Base-by-base conservation (phyloP, 371 early-diverging fungal genomes). In the Apophysomyces sp. region DNA sequence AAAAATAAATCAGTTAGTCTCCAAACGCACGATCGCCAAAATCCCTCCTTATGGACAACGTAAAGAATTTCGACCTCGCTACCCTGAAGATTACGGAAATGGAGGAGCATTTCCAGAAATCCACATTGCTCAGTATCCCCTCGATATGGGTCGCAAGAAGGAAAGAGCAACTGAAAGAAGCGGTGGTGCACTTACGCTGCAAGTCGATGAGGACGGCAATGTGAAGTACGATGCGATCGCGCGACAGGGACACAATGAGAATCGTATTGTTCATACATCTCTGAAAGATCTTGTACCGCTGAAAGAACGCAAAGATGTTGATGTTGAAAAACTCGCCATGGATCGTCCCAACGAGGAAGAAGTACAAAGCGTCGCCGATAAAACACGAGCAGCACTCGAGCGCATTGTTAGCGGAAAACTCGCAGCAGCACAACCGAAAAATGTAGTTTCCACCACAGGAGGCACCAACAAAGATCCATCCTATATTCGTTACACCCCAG, bases 21-120 rank as follows among this genome's bases (percentile, higher is more conserved):
- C 75, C 27, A 77, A 74, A 55, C 69, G 74, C 1, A 73, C 66
- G 15, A 65, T 65, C 24, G 71, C 69, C 32, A 57, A 67, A 74
- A 85, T 77, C 72, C 95, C 97, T n/a, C 88, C 91, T 16, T 73
- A 95, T 65, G 94, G 96, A 13, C 72, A 88, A 54, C 90, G 97
- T 60, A 37, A 74, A 58, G 91, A 86, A 26, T 97, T 87, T 73
- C 81, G 85, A 58, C 97, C 97, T 58, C 84, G 88, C 59, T 83
- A 83, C n/a, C 75, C 78, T 11, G 86, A 92, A 66, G 97, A 98
- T 74, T 98, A 90, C 77, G 96, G 95, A 55, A 95, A 96, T 73
- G 98, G 98, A 31, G 98, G 98, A 30, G 96, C 98, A 0, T 98
- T 88, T 67, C 98, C 98, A 16, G 98, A 98, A 75, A 89, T 96